Base-by-base conservation (phyloP, 2,329 filamentous ascomycete species). In the Dactylonectria macrodidyma region DNA sequence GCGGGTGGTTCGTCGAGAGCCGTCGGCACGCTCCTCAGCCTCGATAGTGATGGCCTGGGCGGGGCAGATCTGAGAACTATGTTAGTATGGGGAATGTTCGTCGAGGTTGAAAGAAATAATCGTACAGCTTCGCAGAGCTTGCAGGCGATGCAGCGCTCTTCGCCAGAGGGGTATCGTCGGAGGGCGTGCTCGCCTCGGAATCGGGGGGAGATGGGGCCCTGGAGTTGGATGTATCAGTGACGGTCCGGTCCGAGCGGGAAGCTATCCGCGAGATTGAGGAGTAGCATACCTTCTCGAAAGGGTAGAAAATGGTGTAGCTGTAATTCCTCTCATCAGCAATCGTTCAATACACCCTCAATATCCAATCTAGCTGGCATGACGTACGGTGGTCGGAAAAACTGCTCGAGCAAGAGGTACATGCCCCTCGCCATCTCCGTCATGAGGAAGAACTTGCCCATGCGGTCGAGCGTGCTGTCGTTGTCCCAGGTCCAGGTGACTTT, bases 101-200 rank as follows among this genome's bases (percentile, higher is more conserved):
- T 22, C 12, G 46, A 9, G 22, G 36, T 14, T 2, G 10, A 22
- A 38, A 12, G 14, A 11, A 12, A 54, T 4, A 44, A 7, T 78
- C 81, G 47, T 83, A 91, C 88, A 77, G 96, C 96, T 86, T 99
- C 96, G 86, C 96, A 99, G 67, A 99, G 91, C 88, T 99, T 99
- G 93, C 96, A 99, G 76, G 96, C 96, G 84, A 99, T 99, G 88
- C 96, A 99, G 77, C 96, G 93, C 87, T 99, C 96, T 86, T 99
- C 96, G 75, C 96, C 96, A 3, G 95, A 97, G 34, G 96, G 96
- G 84, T 99, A 99, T 79, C 96, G 91, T 83, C 96, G 92, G 72
- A 99, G 89, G 74, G 96, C 96, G 86, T 99, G 96, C 84, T 99
- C 96, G 81, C 96, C 96, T 83, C 96, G 93, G 91, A 99, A 99